Evolutionary conservation across 2,329 filamentous ascomycete genomes (phyloP).

Genomic region (Sporothrix inflata): DNA sequence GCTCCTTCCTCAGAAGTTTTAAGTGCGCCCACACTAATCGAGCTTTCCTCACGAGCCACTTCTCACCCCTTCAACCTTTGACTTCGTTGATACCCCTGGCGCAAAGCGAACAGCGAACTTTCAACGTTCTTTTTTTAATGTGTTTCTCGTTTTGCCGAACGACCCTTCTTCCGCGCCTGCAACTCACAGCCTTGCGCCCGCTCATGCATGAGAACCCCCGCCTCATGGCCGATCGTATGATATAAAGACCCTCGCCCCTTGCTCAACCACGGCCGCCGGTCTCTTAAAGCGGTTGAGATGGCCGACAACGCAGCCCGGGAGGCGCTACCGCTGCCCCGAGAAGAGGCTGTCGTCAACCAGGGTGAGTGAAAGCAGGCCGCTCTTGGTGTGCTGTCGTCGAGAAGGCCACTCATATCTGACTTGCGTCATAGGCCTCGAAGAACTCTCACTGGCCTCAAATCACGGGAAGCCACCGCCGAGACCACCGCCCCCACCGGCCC

Average conservation of each 20-base stretch:
- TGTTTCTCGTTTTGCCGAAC: not conserved
- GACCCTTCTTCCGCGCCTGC: not conserved
- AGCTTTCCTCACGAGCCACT: not conserved
- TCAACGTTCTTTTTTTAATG: not conserved
- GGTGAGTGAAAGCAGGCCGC: not conserved
- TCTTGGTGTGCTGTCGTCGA: not conserved
- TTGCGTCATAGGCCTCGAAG: conserved; percentile 46
- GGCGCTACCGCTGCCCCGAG: conserved; percentile 19
- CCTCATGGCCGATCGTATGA: not conserved
- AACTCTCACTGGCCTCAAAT: conserved; percentile 46
- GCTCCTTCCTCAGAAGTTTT: not conserved
- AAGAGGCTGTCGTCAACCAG: conserved; percentile 8
- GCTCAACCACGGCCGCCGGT: not conserved
- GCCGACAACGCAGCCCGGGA: conserved; percentile 27
- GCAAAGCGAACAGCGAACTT: not conserved
- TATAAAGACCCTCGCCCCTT: not conserved
- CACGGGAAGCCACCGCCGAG: conserved; percentile 31
- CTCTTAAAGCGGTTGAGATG: conserved; percentile 1
- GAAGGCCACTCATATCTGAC: not conserved
- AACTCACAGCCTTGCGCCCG: conserved; percentile 2
- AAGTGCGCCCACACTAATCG: conserved; percentile 1
- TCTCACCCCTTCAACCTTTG: not conserved
- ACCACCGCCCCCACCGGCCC: conserved; percentile 45
- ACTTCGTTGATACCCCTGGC: not conserved
- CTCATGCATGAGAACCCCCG: not conserved